These are phyloP conservation scores for Pleodorina starrii DNA, from an alignment of 139 green algal genomes.

Conservation along the genomic window DNA sequence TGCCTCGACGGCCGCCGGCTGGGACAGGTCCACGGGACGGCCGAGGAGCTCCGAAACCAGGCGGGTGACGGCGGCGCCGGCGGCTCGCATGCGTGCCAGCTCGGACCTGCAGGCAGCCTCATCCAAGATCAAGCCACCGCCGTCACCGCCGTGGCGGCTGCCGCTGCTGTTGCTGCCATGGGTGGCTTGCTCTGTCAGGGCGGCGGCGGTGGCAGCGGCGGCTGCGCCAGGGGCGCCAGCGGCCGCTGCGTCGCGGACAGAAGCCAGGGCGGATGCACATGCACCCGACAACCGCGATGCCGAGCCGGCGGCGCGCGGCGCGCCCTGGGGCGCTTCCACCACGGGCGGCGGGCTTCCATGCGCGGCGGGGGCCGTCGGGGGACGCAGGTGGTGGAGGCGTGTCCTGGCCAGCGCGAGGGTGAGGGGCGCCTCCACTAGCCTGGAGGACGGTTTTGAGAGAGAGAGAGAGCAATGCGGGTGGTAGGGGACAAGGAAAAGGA, in stretches of 20 bases:
- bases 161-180: too few relatives aligned
- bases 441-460: too few relatives aligned
- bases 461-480: too few relatives aligned
- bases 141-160: not conserved
- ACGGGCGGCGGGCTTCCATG: too few relatives aligned
- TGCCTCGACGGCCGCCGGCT: not conserved
- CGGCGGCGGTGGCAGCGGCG: too few relatives aligned
- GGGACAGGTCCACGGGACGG: not conserved
- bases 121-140: not conserved
- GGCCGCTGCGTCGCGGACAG: not conserved
- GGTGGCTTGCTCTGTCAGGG: too few relatives aligned
- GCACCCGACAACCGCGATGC: too few relatives aligned
- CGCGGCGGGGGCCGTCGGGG: too few relatives aligned
- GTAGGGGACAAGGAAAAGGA: too few relatives aligned
- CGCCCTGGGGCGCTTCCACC: not conserved
- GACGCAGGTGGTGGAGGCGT: not conserved
- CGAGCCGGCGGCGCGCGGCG: too few relatives aligned
- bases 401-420: constrained; percentile 2
- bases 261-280: too few relatives aligned
- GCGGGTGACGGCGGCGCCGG: not conserved
- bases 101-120: not conserved
- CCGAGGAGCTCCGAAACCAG: not conserved
- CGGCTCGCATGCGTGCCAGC: not conserved
- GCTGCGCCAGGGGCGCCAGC: not conserved
- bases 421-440: constrained; percentile 45